Evolutionary conservation across 1,284 basidiomycete species (phyloP).

Genomic region (Ustanciosporium gigantosporum): DNA sequence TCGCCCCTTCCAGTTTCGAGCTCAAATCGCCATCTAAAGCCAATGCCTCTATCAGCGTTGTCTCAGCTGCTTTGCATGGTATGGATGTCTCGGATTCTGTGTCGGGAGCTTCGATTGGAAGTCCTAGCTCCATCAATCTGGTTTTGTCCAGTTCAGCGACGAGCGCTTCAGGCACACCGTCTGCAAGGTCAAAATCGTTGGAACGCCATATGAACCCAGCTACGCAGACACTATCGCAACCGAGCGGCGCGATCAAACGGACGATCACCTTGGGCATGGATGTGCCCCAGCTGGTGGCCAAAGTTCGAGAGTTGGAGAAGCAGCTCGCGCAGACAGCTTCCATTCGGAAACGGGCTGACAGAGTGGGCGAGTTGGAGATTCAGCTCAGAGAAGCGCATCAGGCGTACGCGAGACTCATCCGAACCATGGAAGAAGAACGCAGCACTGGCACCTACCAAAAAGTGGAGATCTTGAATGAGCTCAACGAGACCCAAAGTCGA

Average conservation of each 20-base stretch:
- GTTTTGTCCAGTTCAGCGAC: constrained; percentile 18
- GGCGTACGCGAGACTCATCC: constrained; percentile 18
- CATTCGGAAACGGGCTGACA: constrained; percentile 23
- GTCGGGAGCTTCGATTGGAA: constrained; percentile 19
- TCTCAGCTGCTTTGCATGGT: too few relatives aligned
- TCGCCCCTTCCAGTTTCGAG: constrained; percentile 9
- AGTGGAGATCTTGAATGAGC: constrained; percentile 42
- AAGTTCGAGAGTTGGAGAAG: constrained; percentile 40
- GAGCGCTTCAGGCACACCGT: constrained; percentile 10
- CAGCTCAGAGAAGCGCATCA: constrained; percentile 25
- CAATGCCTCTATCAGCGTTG: too few relatives aligned
- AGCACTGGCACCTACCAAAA: constrained; percentile 20
- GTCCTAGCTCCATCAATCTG: constrained; percentile 17
- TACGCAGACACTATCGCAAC: not conserved
- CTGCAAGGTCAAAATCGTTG: too few relatives aligned
- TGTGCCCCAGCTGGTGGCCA: constrained; percentile 18
- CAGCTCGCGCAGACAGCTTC: constrained; percentile 25
- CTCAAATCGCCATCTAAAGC: constrained; percentile 3
- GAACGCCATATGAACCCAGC: not conserved
- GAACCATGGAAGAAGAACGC: constrained; percentile 27
- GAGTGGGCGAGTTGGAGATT: constrained; percentile 23
- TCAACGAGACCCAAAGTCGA: constrained; percentile 27
- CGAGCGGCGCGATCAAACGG: constrained; percentile 15
- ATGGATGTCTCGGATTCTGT: constrained; percentile 13
- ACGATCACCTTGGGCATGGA: constrained; percentile 53